phyloP scores from a whole-genome alignment of 805 yeast genomes.

The Cyberlindnera bimundalis region DNA sequence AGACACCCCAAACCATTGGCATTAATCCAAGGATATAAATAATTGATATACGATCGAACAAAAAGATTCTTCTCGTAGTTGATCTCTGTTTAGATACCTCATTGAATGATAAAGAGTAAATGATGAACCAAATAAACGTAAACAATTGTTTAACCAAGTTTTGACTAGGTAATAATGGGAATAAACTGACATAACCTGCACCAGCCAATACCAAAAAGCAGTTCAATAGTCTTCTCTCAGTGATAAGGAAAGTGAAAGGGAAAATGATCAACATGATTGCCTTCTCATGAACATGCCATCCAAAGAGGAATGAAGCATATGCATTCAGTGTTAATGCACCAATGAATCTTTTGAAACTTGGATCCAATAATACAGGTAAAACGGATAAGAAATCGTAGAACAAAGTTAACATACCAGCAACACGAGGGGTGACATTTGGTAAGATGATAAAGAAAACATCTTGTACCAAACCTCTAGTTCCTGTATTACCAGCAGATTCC shows the following conservation, averaged over 20 bases:
- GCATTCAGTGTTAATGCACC: constrained; percentile 89
- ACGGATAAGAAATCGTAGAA: constrained; percentile 80
- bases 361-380: constrained; percentile 65
- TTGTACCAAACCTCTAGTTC: constrained; percentile 88
- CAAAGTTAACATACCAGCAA: constrained; percentile 76
- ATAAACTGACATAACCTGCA: constrained; percentile 82
- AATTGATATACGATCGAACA: constrained; percentile 66
- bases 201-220: constrained; percentile 70
- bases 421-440: constrained; percentile 74
- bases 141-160: constrained; percentile 71
- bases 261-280: constrained; percentile 87
- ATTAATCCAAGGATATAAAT: constrained; percentile 65
- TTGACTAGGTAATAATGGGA: constrained; percentile 83
- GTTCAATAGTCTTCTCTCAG: constrained; percentile 67
- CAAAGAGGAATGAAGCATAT: constrained; percentile 85
- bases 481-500: constrained; percentile 36
- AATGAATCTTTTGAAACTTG: constrained; percentile 72
- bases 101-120: constrained; percentile 67
- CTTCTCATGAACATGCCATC: constrained; percentile 99
- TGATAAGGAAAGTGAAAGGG: constrained; percentile 76
- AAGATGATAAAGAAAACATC: constrained; percentile 79
- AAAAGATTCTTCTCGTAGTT: constrained; percentile 47
- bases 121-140: constrained; percentile 82
- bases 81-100: constrained; percentile 50
- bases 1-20: constrained; percentile 52